Evolutionary conservation across 768 basidiomycete species (phyloP).

Genomic region (Agrocybe praecox): DNA sequence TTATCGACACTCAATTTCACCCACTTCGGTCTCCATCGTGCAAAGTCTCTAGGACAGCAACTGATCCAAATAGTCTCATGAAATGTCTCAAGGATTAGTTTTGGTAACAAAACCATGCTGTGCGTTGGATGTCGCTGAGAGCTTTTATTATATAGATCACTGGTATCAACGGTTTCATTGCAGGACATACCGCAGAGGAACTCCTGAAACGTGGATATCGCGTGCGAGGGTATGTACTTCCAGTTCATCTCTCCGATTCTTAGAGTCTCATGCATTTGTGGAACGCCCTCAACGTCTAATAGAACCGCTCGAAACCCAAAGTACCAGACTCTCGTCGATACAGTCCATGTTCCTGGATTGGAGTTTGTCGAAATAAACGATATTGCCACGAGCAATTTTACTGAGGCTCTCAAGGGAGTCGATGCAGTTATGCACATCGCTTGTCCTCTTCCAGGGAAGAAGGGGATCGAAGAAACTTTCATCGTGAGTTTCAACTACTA

Average conservation of each 20-base stretch:
- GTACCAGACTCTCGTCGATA: constrained; percentile 18
- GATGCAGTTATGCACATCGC: constrained; percentile 51
- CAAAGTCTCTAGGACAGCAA: no score
- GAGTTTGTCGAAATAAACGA: constrained; percentile 34
- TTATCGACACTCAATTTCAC: no score
- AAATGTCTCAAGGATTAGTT: no score
- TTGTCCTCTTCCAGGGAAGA: constrained; percentile 34
- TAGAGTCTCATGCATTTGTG: background rate
- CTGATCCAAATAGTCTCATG: no score
- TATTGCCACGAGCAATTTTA: constrained; percentile 37
- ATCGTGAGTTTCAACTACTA: constrained; percentile 20
- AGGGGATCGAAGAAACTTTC: constrained; percentile 24
- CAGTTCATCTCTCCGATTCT: background rate
- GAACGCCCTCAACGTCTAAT: no score
- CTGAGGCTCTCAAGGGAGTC: constrained; percentile 51
- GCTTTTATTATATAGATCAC: no score
- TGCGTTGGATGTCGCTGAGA: no score
- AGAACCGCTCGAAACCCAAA: constrained; percentile 37
- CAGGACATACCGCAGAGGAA: constrained; percentile 36
- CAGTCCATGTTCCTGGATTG: constrained; percentile 25
- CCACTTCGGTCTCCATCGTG: no score
- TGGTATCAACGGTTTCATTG: constrained; percentile 42
- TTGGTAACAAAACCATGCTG: no score
- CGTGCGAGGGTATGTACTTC: constrained; percentile 35
- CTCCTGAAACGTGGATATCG: constrained; percentile 36